Base-by-base conservation (phyloP, 805 yeast genomes). In the Torulaspora delbrueckii region DNA sequence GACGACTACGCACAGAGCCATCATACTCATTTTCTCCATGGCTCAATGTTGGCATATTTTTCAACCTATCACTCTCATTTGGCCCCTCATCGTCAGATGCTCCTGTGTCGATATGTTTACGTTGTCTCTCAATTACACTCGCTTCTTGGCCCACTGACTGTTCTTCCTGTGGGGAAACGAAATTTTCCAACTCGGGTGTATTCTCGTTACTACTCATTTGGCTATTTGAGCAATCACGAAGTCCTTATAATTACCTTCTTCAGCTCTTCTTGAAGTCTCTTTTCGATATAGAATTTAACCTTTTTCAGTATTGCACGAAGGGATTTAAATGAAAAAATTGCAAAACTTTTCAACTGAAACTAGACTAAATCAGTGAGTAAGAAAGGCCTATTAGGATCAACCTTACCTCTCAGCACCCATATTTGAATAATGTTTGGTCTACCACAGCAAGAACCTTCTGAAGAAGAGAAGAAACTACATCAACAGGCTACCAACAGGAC, bases 401-500 rank as follows among this genome's bases (percentile, higher is more conserved):
- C 23, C 32, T 25, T 26, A 37, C 32, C 22, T 5, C 27, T 26
- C 40, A 25, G 34, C 19, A 19, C 31, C n/a, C 22, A 9, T 18
- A n/a, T 30, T 6, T 8, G 8, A 40, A 18, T 18, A 24, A 72
- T 72, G 76, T 72, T 70, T 59, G 76, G 75, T 40, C 67, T 74
- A 54, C 73, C 81, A 54, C 83, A 78, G 57, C 65, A 60, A 56
- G 66, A 63, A 50, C 76, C 78, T 58, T 70, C 76, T 55, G 87
- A 82, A 59, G 86, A 81, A 57, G 82, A 81, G 66, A 82, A 78
- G 71, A 81, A 76, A 61, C 62, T 75, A 46, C 88, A 82, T 62
- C 82, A 82, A 66, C 74, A 77, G 58, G 76, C 74, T 55, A 79
- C 86, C 43, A 70, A 73, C 58, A 72, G 74, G 51, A 82, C 86